phyloP scores from a whole-genome alignment of 257 asterid species.

The Craterostigma plantagineum region DNA sequence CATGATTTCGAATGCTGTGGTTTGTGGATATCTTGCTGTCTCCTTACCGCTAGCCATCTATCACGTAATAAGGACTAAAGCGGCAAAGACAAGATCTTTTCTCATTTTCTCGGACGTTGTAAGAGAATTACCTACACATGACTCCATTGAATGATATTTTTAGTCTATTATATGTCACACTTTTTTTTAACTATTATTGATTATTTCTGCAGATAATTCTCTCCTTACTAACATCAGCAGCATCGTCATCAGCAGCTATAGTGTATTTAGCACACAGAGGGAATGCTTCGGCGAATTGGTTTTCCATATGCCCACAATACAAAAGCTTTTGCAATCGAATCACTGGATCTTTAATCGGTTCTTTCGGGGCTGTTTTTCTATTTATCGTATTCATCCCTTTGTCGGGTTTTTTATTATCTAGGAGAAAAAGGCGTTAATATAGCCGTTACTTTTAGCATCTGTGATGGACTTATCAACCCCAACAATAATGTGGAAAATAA shows the following conservation, averaged over 20 bases:
- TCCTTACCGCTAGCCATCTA: conserved; percentile 44
- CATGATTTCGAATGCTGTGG: conserved; percentile 35
- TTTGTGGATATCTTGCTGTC: conserved; percentile 49
- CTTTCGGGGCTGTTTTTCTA: conserved; percentile 29
- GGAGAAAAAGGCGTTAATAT: conserved; percentile 9
- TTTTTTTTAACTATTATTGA: background rate
- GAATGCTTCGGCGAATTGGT: conserved; percentile 65
- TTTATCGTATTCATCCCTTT: conserved; percentile 30
- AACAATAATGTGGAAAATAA: too few species aligned
- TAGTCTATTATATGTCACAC: background rate
- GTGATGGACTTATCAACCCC: too few species aligned
- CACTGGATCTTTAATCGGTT: conserved; percentile 60
- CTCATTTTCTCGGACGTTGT: conserved; percentile 48
- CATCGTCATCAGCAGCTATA: conserved; percentile 66
- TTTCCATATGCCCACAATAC: conserved; percentile 47
- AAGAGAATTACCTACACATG: conserved; percentile 3
- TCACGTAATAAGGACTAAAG: conserved; percentile 36
- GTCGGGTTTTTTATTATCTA: conserved; percentile 35
- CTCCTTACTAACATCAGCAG: conserved; percentile 37
- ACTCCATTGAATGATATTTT: background rate
- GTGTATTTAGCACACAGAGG: conserved; percentile 73
- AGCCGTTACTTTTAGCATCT: too few species aligned
- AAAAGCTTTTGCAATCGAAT: conserved; percentile 37
- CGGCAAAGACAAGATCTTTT: conserved; percentile 41
- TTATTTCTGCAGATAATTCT: conserved; percentile 26